Evolutionary conservation across 139 green algal genomes (phyloP).

Genomic region (Chloropicon primus): DNA sequence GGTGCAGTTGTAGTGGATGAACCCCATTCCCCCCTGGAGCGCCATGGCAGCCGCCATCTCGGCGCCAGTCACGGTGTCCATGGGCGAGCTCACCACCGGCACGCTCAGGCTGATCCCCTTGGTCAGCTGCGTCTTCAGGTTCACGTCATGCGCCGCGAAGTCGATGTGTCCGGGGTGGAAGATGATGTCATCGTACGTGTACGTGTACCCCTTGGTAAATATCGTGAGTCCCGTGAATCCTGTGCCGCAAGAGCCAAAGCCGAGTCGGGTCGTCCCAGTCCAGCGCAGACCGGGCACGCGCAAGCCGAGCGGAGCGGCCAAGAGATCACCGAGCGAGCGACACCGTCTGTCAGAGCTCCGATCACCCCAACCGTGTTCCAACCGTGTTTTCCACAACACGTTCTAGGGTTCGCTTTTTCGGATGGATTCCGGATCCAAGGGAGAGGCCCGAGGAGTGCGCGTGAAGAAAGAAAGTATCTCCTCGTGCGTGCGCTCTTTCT

Average conservation of each 20-base stretch:
- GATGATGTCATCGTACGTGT: slow-evolving; percentile 99
- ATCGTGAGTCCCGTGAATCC: slow-evolving; percentile 46
- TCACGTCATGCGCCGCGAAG: slow-evolving; percentile 83
- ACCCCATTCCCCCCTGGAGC: slow-evolving; percentile 79
- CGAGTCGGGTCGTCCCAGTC: too few species aligned
- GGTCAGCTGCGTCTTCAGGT: slow-evolving; percentile 64
- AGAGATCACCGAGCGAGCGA: too few species aligned
- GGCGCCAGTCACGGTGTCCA: slow-evolving; percentile 89
- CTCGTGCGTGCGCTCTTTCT: too few species aligned
- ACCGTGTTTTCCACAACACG: too few species aligned
- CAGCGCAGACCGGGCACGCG: too few species aligned
- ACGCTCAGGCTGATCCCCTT: slow-evolving; percentile 68
- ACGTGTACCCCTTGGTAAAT: slow-evolving; percentile 72
- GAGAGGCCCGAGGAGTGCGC: too few species aligned
- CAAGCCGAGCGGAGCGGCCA: too few species aligned
- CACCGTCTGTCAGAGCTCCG: too few species aligned
- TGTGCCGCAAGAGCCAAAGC: slow-evolving; percentile 29
- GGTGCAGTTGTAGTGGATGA: slow-evolving; percentile 97
- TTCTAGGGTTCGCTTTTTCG: too few species aligned
- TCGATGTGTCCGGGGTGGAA: slow-evolving; percentile 93
- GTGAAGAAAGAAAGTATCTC: too few species aligned
- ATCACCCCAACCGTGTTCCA: too few species aligned
- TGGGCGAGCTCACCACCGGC: slow-evolving; percentile 83
- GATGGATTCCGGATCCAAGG: too few species aligned
- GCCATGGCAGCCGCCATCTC: slow-evolving; percentile 96